Base-by-base conservation (phyloP, 2,329 filamentous ascomycete species). In the Ceratocystis albifundus region DNA sequence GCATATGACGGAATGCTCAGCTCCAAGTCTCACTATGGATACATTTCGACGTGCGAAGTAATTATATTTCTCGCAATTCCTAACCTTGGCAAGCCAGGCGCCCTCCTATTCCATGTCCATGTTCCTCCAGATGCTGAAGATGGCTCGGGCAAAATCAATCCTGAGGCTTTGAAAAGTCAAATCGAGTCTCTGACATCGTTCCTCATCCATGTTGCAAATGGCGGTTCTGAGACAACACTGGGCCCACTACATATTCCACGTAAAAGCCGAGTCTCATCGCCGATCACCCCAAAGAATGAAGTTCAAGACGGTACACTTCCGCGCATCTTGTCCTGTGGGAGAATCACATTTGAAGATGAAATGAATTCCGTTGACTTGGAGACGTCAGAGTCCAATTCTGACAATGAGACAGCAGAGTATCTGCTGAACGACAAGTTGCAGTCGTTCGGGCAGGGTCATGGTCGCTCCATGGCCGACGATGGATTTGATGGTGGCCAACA, bases 271-370 rank as follows among this genome's bases (percentile, higher is more conserved):
- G 25, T 30, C 10, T 57, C 6, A 10, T 57, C 53, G 53, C 53
- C 53, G 22, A 30, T 57, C 3, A 57, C 53, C 15, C 53, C 53
- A 15, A 28, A 28, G 25, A 25, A 57, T 2, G 25, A 57, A 12
- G 12, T 57, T 57, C 53, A 57, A 57, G 53, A 57, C 25, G 53
- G 53, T 25, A 57, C 53, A 15, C 25, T 57, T 57, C 53, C 53
- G 17, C 53, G 53, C 3, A 28, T 57, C 25, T 17, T 57, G 1
- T 28, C 20, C 32, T 12, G 22, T 12, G 25, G 53, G 10, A 28
- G 30, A 30, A 30, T 30, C 3, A 6, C 53, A 28, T 30, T 57
- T 17, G 53, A 57, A 57, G 25, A 57, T 15, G 53, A 28, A 30
- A 28, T 17, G 53, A 7, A 15, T 28, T 57, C 22, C 6, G 15